Evolutionary conservation across 2,329 filamentous ascomycete species (phyloP), one percentile per base, ranked within the genome.

Genomic region (Zopfia rhizophila): DNA sequence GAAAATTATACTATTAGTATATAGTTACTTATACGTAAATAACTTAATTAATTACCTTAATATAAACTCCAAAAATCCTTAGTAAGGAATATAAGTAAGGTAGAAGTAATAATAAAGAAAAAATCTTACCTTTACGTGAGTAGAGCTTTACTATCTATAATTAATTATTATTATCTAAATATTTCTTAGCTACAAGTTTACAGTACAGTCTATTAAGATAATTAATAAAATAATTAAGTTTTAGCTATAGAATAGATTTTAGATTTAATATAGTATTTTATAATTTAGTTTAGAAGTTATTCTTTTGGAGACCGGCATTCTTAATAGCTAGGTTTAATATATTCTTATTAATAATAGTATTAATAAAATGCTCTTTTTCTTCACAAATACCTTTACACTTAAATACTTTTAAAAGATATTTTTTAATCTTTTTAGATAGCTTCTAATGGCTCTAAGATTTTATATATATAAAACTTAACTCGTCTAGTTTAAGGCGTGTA

Each of bases 141-240:
- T 54, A 61, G 3, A 64, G 45, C 16, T 43, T 43, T n/a, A 64
- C 45, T n/a, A 39, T 43, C 54, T 27, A 64, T 56, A 28, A 64
- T 38, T 52, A 55, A 33, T 63, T 27, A 25, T 63, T 64, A 11
- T 53, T 14, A 28, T 63, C 40, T 3, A 64, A 37, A 17, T 53
- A 48, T 6, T 19, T 5, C 30, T 48, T 37, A 22, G 43, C 56
- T 6, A 50, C 56, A 16, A 53, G 19, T 10, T 57, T 48, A 8
- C 45, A 38, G 31, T 64, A 31, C 16, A 60, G 37, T 3, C 56
- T 45, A 19, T 39, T 48, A 10, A 63, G 45, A 13, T 47, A 62
- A 19, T 53, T 25, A 1, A 64, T 35, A 3, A 7, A 1, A 14
- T 13, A 24, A 11, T 38, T 12, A 12, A 55, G 17, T 19, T 51